Conservation (phyloP, 257 asterid genomes). For the Fraxinus anomala region DNA sequence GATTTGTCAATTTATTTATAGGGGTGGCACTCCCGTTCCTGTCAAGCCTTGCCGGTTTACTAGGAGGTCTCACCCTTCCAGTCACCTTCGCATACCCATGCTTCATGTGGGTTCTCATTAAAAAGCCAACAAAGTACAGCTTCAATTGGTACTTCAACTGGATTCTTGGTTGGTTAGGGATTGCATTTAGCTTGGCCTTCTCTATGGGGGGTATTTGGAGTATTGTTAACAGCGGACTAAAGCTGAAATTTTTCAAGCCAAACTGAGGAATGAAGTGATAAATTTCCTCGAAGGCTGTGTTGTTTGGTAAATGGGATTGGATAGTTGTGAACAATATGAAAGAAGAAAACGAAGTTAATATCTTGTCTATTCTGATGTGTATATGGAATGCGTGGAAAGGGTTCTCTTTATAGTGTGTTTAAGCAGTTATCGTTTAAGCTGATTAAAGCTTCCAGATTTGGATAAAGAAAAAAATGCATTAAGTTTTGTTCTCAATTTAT, state of each 20-base stretch:
- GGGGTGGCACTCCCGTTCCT: slow-evolving; percentile 96
- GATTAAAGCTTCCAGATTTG: neutral
- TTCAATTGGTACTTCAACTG: slow-evolving; percentile 91
- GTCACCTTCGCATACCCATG: slow-evolving; percentile 98
- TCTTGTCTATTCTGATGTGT: neutral
- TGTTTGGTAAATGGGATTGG: neutral
- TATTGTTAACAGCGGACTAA: slow-evolving; percentile 81
- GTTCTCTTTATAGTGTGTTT: neutral
- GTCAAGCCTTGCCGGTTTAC: slow-evolving; percentile 89
- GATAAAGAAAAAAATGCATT: neutral
- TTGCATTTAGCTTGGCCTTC: slow-evolving; percentile 90
- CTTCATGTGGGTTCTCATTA: slow-evolving; percentile 95
- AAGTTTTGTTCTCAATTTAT: neutral
- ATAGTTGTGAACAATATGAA: neutral
- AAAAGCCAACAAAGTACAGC: slow-evolving; percentile 75
- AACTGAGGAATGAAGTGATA: slow-evolving; percentile 22
- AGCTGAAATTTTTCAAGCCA: slow-evolving; percentile 89
- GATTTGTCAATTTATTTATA: slow-evolving; percentile 70
- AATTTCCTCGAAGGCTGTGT: neutral
- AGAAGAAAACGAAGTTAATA: neutral
- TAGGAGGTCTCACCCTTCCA: slow-evolving; percentile 94
- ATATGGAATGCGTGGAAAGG: neutral
- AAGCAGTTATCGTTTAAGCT: neutral
- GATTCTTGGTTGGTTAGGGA: slow-evolving; percentile 86
- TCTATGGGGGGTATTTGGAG: slow-evolving; percentile 98